These are phyloP conservation scores for Hortaea sp. DNA, from an alignment of 2,329 filamentous ascomycete genomes.

Conservation along the genomic window DNA sequence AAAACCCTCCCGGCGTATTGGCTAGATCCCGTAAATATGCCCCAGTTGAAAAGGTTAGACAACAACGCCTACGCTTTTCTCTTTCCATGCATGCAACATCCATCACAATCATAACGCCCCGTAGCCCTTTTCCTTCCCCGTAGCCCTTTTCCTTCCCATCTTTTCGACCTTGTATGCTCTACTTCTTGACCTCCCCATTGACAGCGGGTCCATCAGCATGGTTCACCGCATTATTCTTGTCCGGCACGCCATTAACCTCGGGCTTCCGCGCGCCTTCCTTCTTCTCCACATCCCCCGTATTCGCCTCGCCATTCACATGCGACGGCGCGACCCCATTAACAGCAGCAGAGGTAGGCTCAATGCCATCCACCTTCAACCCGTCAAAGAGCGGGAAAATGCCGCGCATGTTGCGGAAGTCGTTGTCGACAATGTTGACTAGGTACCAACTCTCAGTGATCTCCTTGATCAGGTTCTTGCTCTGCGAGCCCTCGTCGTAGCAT, in stretches of 20 bases:
- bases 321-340: conserved; percentile 6
- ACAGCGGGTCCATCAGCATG: conserved; percentile 17
- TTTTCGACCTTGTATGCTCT: conserved; percentile 1
- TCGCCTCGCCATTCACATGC: conserved; percentile 2
- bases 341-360: conserved; percentile 35
- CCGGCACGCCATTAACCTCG: conserved; percentile 21
- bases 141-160: no score
- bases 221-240: conserved; percentile 21
- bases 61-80: background rate
- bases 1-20: background rate
- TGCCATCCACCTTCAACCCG: conserved; percentile 57
- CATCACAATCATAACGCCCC: no score
- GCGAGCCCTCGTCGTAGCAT: conserved; percentile 68
- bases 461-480: conserved; percentile 71
- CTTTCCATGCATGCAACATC: background rate
- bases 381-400: conserved; percentile 82
- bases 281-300: background rate
- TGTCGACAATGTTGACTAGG: conserved; percentile 94
- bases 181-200: conserved; percentile 18
- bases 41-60: background rate
- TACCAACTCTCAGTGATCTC: conserved; percentile 84
- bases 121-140: no score
- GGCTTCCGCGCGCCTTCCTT: conserved; percentile 5
- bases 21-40: background rate
- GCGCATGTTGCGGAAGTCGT: conserved; percentile 81